phyloP scores from a whole-genome alignment of 2,329 filamentous ascomycete genomes.

The Septoria petroselini region DNA sequence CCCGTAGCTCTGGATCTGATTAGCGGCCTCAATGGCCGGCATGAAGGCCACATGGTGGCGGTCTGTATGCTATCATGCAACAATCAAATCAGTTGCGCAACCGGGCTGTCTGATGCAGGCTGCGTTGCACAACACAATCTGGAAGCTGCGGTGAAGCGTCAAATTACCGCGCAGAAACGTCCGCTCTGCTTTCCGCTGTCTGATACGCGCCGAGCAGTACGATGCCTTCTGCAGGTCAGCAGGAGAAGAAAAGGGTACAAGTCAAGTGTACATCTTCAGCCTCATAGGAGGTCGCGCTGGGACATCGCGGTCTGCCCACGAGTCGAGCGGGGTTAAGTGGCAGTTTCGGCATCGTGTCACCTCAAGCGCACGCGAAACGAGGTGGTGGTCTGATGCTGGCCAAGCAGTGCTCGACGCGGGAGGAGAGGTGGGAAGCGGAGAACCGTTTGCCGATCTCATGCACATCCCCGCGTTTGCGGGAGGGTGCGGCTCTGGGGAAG shows the following conservation, averaged over 20 bases:
- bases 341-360: conserved; percentile 6
- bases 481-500: neutral
- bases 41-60: conserved; percentile 34
- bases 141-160: conserved; percentile 3
- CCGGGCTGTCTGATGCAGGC: neutral
- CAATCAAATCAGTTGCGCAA: neutral
- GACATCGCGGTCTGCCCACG: conserved; percentile 5
- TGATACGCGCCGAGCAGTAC: conserved; percentile 6
- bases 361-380: conserved; percentile 2
- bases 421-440: neutral
- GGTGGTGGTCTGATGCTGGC: conserved; percentile 1
- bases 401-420: neutral
- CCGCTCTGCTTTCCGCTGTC: neutral
- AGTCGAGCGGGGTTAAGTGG: conserved; percentile 10
- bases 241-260: conserved; percentile 9
- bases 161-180: neutral
- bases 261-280: conserved; percentile 1
- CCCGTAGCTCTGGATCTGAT: conserved; percentile 8
- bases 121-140: conserved; percentile 1
- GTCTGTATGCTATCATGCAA: conserved; percentile 27
- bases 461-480: neutral
- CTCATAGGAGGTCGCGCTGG: neutral
- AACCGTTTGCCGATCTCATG: conserved; percentile 1
- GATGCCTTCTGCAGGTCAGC: conserved; percentile 10
- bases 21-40: conserved; percentile 32